A percentile compares a stretch with the other conserved stretches of the same genome.
Conservation (phyloP, 139 green algal genomes). For the Desmodesmus armatus region DNA sequence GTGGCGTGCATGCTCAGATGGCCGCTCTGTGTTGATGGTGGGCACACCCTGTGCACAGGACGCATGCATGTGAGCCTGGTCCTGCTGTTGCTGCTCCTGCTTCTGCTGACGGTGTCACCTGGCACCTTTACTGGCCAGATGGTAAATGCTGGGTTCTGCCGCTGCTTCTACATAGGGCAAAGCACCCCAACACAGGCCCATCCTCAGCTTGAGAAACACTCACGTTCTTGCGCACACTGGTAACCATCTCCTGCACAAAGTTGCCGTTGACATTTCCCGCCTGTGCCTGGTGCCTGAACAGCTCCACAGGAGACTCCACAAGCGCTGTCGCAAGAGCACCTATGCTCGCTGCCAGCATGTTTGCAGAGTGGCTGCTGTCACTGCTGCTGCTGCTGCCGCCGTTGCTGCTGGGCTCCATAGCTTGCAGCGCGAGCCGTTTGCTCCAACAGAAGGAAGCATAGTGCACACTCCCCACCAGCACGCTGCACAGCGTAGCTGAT, state of each 20-base stretch:
- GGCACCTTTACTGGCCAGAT: no score
- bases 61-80: no score
- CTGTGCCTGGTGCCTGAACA: conserved; percentile 68
- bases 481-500: conserved; percentile 59
- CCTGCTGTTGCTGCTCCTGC: no score
- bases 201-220: neutral
- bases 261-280: conserved; percentile 56
- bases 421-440: conserved; percentile 48
- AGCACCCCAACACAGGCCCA: neutral
- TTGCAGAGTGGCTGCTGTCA: conserved; percentile 32
- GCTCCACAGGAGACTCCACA: conserved; percentile 75
- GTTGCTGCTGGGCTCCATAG: conserved; percentile 16
- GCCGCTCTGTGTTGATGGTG: no score
- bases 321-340: conserved; percentile 60
- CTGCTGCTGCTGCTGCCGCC: conserved; percentile 19
- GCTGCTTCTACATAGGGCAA: neutral
- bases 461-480: conserved; percentile 72
- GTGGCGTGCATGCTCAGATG: no score
- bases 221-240: conserved; percentile 40
- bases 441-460: conserved; percentile 54
- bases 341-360: conserved; percentile 52
- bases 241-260: conserved; percentile 68
- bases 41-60: no score
- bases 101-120: no score
- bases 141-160: neutral